Percentiles rank a stretch among this genome's conserved stretches.
Evolutionary conservation across 768 basidiomycete species (phyloP).

Genomic region (Lactarius akahatsu): DNA sequence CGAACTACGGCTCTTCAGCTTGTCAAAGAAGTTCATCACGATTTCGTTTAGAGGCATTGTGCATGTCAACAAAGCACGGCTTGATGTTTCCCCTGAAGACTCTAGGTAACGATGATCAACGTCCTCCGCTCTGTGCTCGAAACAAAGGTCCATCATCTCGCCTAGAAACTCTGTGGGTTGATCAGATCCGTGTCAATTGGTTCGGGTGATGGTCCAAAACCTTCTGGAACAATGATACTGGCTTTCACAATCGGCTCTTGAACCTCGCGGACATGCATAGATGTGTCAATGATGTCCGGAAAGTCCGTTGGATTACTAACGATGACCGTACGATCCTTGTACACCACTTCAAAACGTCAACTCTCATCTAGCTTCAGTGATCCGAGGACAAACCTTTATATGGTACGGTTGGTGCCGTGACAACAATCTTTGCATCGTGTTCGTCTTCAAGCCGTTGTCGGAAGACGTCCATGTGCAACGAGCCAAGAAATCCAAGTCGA

Average conservation of each 20-base stretch:
- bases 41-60: conserved; percentile 88
- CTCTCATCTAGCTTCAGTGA: conserved; percentile 3
- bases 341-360: conserved; percentile 57
- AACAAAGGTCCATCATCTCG: conserved; percentile 94
- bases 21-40: conserved; percentile 93
- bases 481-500: conserved; percentile 92
- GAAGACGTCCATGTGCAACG: conserved; percentile 95
- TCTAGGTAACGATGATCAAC: conserved; percentile 86
- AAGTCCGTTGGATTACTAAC: conserved; percentile 96
- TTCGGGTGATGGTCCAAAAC: conserved; percentile 38
- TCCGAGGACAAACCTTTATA: conserved; percentile 62
- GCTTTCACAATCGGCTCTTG: conserved; percentile 94
- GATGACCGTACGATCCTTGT: conserved; percentile 55
- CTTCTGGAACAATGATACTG: conserved; percentile 92
- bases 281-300: conserved; percentile 70
- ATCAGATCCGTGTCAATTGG: not conserved
- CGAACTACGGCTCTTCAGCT: conserved; percentile 88
- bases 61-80: conserved; percentile 80
- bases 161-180: conserved; percentile 75
- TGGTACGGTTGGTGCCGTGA: conserved; percentile 95
- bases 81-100: conserved; percentile 46
- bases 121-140: conserved; percentile 77
- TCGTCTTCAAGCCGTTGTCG: conserved; percentile 97
- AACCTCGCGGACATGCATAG: conserved; percentile 63
- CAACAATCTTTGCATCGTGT: conserved; percentile 89